Evolutionary conservation across 176 grass and related monocot genomes (phyloP).

Genomic region (Avena insularis): DNA sequence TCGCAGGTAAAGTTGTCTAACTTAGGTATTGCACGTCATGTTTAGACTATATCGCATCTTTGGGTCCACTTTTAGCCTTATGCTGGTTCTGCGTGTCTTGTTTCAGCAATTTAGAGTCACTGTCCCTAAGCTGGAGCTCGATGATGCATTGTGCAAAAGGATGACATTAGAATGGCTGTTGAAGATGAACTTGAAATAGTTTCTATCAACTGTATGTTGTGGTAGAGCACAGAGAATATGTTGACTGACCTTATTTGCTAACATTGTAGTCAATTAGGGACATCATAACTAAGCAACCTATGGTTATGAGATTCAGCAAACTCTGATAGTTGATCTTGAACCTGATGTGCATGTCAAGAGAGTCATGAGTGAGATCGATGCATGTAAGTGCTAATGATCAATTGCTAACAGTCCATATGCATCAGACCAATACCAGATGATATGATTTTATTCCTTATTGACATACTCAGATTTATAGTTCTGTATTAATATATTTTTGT

Average conservation of each 20-base stretch:
- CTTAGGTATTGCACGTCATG: background rate
- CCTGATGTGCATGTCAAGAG: conserved; percentile 64
- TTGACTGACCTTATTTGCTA: conserved; percentile 16
- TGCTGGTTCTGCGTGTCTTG: conserved; percentile 14
- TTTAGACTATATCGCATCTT: background rate
- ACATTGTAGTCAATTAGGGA: too few species aligned
- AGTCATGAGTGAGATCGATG: conserved; percentile 69
- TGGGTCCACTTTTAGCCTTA: background rate
- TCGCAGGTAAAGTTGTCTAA: conserved; percentile 54
- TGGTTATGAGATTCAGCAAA: conserved; percentile 70
- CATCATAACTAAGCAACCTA: background rate
- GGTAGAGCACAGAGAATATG: conserved; percentile 1
- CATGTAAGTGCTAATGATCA: conserved; percentile 28
- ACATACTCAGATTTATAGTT: background rate
- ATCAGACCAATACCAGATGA: background rate
- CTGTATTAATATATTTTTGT: background rate
- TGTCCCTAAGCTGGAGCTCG: conserved; percentile 59
- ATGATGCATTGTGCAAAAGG: conserved; percentile 63
- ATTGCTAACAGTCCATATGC: background rate
- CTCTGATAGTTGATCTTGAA: conserved; percentile 60
- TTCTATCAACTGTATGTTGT: background rate
- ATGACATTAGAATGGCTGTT: conserved; percentile 56
- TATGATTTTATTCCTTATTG: background rate
- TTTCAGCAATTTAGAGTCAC: conserved; percentile 53
- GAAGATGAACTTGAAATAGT: conserved; percentile 68